Conservation (phyloP, 257 asterid species). For the Capsicum rhomboideum region DNA sequence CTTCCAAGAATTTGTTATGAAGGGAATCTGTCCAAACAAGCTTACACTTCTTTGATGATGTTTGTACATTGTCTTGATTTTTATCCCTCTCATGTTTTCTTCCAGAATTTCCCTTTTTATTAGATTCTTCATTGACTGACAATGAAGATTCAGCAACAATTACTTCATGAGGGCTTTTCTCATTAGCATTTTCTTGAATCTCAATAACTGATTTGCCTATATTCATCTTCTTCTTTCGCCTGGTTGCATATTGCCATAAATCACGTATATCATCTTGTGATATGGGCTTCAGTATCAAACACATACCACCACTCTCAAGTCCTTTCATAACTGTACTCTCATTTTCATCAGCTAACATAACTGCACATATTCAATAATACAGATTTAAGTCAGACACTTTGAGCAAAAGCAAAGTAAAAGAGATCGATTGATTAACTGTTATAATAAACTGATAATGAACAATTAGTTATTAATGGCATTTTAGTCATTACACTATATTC, state of each 20-base stretch:
- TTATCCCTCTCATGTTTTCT: background rate
- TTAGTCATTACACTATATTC: too few species aligned
- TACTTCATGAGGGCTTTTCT: background rate
- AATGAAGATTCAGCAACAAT: background rate
- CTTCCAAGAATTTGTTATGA: constrained; percentile 52
- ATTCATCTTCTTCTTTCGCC: constrained; percentile 6
- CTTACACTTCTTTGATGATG: constrained; percentile 27
- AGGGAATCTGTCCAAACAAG: constrained; percentile 48
- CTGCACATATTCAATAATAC: constrained; percentile 12
- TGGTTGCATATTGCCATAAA: constrained; percentile 41
- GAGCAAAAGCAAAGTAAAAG: background rate
- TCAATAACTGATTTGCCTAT: background rate
- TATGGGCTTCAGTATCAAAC: constrained; percentile 40
- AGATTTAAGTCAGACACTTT: background rate
- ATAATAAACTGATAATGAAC: too few species aligned
- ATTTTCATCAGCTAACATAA: constrained; percentile 43
- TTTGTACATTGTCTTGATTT: background rate
- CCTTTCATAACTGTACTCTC: constrained; percentile 21
- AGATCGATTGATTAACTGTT: too few species aligned
- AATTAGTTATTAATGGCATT: too few species aligned
- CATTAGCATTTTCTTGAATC: background rate
- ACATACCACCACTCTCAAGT: constrained; percentile 34
- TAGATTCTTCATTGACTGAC: background rate
- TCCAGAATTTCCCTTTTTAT: background rate
- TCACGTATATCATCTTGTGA: constrained; percentile 29